Evolutionary conservation across 2,329 filamentous ascomycete genomes (phyloP), one percentile per base, ranked within the genome.

Genomic region (Didymella sp.): DNA sequence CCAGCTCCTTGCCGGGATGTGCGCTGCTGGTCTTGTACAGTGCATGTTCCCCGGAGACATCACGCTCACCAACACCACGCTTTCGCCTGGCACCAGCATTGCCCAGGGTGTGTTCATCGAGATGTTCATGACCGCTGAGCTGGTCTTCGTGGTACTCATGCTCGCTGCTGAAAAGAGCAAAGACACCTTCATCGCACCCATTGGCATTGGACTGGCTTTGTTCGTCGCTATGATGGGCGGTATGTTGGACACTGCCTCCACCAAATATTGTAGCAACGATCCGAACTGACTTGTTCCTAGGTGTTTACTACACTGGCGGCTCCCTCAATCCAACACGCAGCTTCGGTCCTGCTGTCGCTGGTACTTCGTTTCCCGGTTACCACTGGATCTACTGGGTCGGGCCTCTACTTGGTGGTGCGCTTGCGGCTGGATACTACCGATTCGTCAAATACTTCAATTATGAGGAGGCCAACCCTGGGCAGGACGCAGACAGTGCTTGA

Each of bases 341-440:
- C 7, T 37, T 37, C 33, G 33, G n/a, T 37, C 33, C 33, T 19
- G 33, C 33, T 7, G 33, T 19, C 33, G 67, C 74, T 25, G 63
- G 58, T 27, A 72, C 71, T 9, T 67, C 58, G 6, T 80, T 79
- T 55, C 37, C 53, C 12, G 42, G 21, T 1, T 66, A 66, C 22
- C 61, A 65, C 22, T 62, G 61, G 77, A 78, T 81, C 43, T 81
- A 80, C 64, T 81, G 79, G 78, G 47, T 79, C 15, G 79, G 78
- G 1, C 78, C 79, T 0, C 56, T 66, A 8, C 69, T 80, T 4
- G 78, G 78, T 12, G 64, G 58, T 4, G 64, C 78, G 1, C 63
- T 83, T 3, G 81, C 81, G 0, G 76, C 77, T 4, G 79, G 73
- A 4, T 82, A 82, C 63, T 84, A 79, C 30, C 66, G 67, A 37